Evolutionary conservation across 345 rosid species (phyloP).

Genomic region (Durio zibethinus): DNA sequence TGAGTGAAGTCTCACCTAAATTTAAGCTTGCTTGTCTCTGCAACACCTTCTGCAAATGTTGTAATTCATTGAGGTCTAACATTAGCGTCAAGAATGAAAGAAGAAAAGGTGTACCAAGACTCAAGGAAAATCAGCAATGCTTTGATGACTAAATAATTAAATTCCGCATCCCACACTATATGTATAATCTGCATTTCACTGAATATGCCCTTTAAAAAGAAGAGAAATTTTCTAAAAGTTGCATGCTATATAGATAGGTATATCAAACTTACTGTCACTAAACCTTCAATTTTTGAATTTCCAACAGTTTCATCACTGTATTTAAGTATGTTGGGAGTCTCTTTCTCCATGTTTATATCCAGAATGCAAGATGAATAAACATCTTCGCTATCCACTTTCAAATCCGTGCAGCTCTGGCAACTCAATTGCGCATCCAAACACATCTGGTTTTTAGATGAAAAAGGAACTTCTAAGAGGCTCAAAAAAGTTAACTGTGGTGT

Average conservation of each 20-base stretch:
- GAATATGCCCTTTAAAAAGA: neutral
- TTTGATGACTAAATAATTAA: neutral
- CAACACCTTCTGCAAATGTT: conserved; percentile 64
- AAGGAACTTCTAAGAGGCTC: conserved; percentile 61
- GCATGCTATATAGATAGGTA: neutral
- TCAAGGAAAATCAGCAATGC: neutral
- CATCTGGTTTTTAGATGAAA: conserved; percentile 43
- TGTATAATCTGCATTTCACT: neutral
- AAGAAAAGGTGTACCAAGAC: neutral
- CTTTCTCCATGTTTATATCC: conserved; percentile 62
- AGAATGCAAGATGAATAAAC: conserved; percentile 59
- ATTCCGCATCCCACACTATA: neutral
- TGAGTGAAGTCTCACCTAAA: conserved; percentile 42
- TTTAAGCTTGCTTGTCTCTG: conserved; percentile 82
- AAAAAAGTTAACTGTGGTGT: conserved; percentile 50
- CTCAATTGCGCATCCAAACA: conserved; percentile 43
- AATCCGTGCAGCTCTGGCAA: conserved; percentile 58
- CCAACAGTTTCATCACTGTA: conserved; percentile 41
- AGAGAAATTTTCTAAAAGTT: neutral
- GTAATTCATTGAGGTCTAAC: conserved; percentile 17
- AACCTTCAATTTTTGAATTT: conserved; percentile 46
- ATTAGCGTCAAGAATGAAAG: conserved; percentile 9
- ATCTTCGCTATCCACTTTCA: conserved; percentile 52
- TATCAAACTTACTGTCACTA: conserved; percentile 45
- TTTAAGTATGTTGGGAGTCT: conserved; percentile 36